A percentile compares a stretch with the other conserved stretches of the same genome.
Conservation (phyloP, 2,329 filamentous ascomycete species). For the Beauveria brongniartii region DNA sequence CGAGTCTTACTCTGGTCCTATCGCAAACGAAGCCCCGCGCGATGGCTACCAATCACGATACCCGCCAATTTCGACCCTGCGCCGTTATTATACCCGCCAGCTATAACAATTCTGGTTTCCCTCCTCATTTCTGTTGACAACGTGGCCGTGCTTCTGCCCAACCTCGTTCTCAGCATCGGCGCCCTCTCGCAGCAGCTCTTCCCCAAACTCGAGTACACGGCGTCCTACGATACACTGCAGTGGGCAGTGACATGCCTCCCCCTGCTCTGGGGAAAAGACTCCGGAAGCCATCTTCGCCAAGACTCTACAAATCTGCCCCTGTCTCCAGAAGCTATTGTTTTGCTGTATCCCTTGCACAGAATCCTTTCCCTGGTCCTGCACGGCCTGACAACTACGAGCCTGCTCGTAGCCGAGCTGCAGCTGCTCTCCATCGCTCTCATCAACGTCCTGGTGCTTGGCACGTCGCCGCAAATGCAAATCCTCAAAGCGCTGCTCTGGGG, state of each 20-base stretch:
- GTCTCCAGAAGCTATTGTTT: constrained; percentile 48
- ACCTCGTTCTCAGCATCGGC: constrained; percentile 72
- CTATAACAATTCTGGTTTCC: constrained; percentile 68
- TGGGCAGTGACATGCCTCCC: constrained; percentile 73
- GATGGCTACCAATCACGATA: constrained; percentile 39
- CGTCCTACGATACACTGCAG: constrained; percentile 60
- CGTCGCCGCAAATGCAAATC: constrained; percentile 75
- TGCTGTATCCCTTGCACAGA: constrained; percentile 79
- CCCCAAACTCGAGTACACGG: constrained; percentile 49
- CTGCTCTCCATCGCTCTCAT: constrained; percentile 76
- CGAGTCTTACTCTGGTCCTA: constrained; percentile 46
- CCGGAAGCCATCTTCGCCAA: constrained; percentile 30
- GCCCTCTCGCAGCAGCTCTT: constrained; percentile 67
- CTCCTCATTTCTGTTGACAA: constrained; percentile 61
- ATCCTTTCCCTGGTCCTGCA: constrained; percentile 65
- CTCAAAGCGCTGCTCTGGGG: constrained; percentile 80
- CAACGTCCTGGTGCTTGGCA: constrained; percentile 68
- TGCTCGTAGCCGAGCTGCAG: constrained; percentile 80
- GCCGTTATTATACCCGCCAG: constrained; percentile 76
- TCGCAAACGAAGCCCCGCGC: constrained; percentile 29
- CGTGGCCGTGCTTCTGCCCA: constrained; percentile 59
- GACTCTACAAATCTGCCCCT: constrained; percentile 24
- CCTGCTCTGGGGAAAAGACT: constrained; percentile 30
- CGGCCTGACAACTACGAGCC: constrained; percentile 79
- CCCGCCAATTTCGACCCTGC: constrained; percentile 83